Percentiles rank a stretch among this genome's conserved stretches.
Evolutionary conservation across 2,329 filamentous ascomycete genomes (phyloP).

Genomic region (Epicoccum sorghinum): DNA sequence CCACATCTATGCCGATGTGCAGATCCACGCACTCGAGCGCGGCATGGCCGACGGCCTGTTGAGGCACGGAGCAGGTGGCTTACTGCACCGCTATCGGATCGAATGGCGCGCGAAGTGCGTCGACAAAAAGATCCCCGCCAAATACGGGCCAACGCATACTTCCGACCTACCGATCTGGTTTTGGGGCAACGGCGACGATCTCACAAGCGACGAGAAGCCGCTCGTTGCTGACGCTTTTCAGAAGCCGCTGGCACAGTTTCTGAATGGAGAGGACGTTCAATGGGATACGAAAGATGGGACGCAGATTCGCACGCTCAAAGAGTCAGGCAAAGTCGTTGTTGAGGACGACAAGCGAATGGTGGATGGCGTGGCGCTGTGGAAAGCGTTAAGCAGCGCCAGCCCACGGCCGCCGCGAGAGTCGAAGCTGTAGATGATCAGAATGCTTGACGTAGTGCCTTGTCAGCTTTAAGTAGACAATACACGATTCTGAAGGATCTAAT

Average conservation of each 20-base stretch:
- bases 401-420: constrained; percentile 2
- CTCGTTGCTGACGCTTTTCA: constrained; percentile 48
- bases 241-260: constrained; percentile 47
- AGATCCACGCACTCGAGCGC: constrained; percentile 60
- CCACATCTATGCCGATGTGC: constrained; percentile 61
- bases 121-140: constrained; percentile 49
- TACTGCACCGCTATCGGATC: constrained; percentile 61
- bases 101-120: constrained; percentile 59
- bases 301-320: constrained; percentile 53
- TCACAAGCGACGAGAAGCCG: constrained; percentile 54
- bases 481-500: too few species aligned
- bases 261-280: constrained; percentile 48
- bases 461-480: too few species aligned
- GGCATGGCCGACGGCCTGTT: constrained; percentile 57
- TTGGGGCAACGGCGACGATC: constrained; percentile 55
- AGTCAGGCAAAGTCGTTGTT: constrained; percentile 54
- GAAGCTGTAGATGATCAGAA: neutral
- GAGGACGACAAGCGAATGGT: constrained; percentile 56
- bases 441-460: too few species aligned
- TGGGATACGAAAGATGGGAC: constrained; percentile 48
- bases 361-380: constrained; percentile 57
- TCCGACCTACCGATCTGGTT: constrained; percentile 63
- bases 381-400: constrained; percentile 40
- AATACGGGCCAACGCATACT: constrained; percentile 62
- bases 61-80: constrained; percentile 50